Base-by-base conservation (phyloP, 2,329 filamentous ascomycete species). In the Colletotrichum nymphaeae region DNA sequence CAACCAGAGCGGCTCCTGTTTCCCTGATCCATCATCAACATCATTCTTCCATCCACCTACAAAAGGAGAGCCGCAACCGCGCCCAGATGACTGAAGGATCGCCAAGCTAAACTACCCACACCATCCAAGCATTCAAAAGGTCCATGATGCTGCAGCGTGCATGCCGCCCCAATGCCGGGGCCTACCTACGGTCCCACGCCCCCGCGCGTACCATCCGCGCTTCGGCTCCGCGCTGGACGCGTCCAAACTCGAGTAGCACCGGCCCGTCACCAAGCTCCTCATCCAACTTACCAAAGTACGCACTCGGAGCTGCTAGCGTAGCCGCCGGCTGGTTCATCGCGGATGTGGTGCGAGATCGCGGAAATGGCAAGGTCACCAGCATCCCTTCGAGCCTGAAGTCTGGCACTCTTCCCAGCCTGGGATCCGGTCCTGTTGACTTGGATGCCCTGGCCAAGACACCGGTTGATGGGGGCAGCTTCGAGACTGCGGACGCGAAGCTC, bases 401-500 rank as follows among this genome's bases (percentile, higher is more conserved):
- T 49, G 56, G 22, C 19, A n/a, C n/a, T 22, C 64, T 73, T n/a
- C 70, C 70, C 26, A 63, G 26, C 14, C 49, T 73, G 19, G 56
- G 35, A 22, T n/a, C 67, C 22, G 56, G 62, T 7, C 60, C 70
- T n/a, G 67, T 66, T 32, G 67, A 70, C 35, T 24, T 73, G 14
- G 67, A 57, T 46, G 56, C 56, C 35, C 35, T 73, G 14, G 60
- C 49, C 46, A 22, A 70, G 26, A 53, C 70, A 16, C 67, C 70
- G 2, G 70, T 73, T 14, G 67, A 62, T 1, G 30, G 19, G 28
- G 70, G 70, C 60, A 70, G 67, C 53, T 76, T 83, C 4, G 69
- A 78, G 2, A 77, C 77, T 4, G 80, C 81, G 19, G 77, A 83
- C 32, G 75, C 73, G 12, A 80, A 77, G 67, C 57, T 84, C 3